Evolutionary conservation across 1,284 basidiomycete species (phyloP).

Genomic region (Irpex sp.): DNA sequence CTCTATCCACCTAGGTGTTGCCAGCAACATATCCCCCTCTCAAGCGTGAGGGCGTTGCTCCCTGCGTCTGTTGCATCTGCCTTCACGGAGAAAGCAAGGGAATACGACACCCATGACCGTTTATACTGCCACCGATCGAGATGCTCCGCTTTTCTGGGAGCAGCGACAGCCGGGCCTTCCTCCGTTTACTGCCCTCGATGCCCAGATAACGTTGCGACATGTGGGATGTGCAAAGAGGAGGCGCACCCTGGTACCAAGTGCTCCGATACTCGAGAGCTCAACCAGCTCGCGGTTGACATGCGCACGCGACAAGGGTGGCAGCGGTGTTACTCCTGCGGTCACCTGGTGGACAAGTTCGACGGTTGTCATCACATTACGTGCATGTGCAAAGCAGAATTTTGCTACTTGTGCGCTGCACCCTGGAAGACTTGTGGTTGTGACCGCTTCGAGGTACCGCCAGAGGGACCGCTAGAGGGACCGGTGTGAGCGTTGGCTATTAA

Average conservation of each 20-base stretch:
- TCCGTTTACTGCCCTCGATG: conserved; percentile 36
- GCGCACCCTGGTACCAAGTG: conserved; percentile 28
- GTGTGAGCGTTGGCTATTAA: background rate
- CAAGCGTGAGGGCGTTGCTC: conserved; percentile 23
- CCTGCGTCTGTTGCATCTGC: conserved; percentile 17
- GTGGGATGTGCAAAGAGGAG: conserved; percentile 39
- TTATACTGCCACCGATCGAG: conserved; percentile 37
- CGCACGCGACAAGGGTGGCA: conserved; percentile 39
- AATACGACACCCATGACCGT: conserved; percentile 35
- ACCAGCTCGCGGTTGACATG: conserved; percentile 34
- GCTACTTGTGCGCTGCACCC: conserved; percentile 43
- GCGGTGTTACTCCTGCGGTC: conserved; percentile 37
- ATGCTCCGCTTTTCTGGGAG: conserved; percentile 54
- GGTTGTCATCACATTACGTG: conserved; percentile 41
- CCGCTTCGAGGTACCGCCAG: conserved; percentile 44
- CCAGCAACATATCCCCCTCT: conserved; percentile 28
- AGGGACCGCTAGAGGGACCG: no score
- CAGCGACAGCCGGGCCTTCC: conserved; percentile 22
- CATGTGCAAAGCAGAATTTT: conserved; percentile 32
- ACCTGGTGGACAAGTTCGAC: conserved; percentile 32
- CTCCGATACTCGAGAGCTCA: conserved; percentile 30
- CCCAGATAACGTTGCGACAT: conserved; percentile 26
- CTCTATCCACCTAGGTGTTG: conserved; percentile 44
- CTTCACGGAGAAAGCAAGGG: conserved; percentile 30
- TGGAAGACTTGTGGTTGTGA: conserved; percentile 53